A percentile compares a stretch with the other conserved stretches of the same genome.
These are phyloP conservation scores for Fusarium paranaense DNA, from an alignment of 2,329 filamentous ascomycete species.

Conservation along the genomic window DNA sequence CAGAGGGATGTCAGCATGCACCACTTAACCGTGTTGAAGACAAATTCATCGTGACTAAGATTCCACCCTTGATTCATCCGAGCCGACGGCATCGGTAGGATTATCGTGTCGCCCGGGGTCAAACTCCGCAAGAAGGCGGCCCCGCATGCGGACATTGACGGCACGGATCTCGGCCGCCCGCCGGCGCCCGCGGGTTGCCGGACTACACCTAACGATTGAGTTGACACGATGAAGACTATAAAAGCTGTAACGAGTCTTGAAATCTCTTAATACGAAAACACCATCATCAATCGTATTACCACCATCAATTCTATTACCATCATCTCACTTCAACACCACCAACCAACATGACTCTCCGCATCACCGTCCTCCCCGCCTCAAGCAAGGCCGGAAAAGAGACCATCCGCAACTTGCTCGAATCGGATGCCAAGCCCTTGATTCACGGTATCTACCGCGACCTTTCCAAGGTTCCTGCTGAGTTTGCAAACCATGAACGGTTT, in stretches of 20 bases:
- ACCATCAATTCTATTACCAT: too few species aligned
- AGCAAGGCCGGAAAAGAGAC: slow-evolving; percentile 47
- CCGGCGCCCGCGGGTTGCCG: background rate
- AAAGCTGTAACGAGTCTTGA: background rate
- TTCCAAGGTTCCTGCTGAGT: slow-evolving; percentile 46
- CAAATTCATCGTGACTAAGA: background rate
- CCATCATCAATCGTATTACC: background rate
- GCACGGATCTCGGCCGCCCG: background rate
- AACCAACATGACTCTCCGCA: slow-evolving; percentile 44
- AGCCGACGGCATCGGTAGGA: background rate
- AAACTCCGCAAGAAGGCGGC: slow-evolving; percentile 2
- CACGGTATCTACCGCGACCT: slow-evolving; percentile 48
- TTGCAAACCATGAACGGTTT: slow-evolving; percentile 44
- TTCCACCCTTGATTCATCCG: background rate
- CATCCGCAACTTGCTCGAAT: slow-evolving; percentile 43
- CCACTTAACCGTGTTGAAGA: background rate
- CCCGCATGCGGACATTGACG: slow-evolving; percentile 4
- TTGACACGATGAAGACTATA: background rate
- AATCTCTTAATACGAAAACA: background rate
- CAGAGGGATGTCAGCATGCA: background rate
- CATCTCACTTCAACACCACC: background rate
- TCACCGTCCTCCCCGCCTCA: slow-evolving; percentile 50
- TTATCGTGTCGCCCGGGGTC: background rate
- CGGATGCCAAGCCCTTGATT: slow-evolving; percentile 34
- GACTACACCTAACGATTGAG: background rate